Conservation (phyloP, 1,284 basidiomycete genomes). For the Naganishia albida region DNA sequence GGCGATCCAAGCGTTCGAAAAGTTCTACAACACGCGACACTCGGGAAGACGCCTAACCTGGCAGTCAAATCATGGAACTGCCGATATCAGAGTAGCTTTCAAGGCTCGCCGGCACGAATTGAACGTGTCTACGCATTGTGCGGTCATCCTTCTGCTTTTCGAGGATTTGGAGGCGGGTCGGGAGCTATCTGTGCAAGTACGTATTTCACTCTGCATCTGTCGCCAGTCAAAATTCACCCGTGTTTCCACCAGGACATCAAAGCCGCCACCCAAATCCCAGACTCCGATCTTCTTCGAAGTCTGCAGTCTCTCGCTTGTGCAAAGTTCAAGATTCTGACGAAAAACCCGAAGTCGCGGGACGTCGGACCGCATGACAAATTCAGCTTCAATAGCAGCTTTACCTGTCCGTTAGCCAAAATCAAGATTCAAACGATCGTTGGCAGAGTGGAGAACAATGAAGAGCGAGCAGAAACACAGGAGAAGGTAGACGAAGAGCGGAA, state of each 20-base stretch:
- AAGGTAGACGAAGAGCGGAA: conserved; percentile 90
- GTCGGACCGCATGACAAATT: conserved; percentile 76
- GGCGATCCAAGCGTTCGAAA: conserved; percentile 75
- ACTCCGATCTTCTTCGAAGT: conserved; percentile 80
- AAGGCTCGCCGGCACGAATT: conserved; percentile 80
- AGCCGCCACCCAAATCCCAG: conserved; percentile 68
- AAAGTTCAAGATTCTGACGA: conserved; percentile 91
- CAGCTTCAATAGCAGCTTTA: conserved; percentile 83
- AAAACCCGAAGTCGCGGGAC: conserved; percentile 85
- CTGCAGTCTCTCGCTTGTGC: conserved; percentile 95
- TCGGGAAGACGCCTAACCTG: conserved; percentile 87
- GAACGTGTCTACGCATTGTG: conserved; percentile 86
- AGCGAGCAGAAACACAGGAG: conserved; percentile 86
- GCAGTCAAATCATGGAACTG: conserved; percentile 90
- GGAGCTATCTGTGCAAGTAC: conserved; percentile 70
- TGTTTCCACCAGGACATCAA: conserved; percentile 56
- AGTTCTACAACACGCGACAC: conserved; percentile 86
- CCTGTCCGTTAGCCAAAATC: conserved; percentile 78
- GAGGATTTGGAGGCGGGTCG: conserved; percentile 70
- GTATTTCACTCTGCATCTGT: conserved; percentile 29
- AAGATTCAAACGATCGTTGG: conserved; percentile 89
- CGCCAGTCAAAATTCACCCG: not conserved
- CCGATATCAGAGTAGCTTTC: conserved; percentile 84
- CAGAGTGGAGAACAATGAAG: conserved; percentile 82
- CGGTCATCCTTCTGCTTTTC: conserved; percentile 87